Evolutionary conservation across 2,329 filamentous ascomycete species (phyloP).

Genomic region (Scedosporium aurantiacum): DNA sequence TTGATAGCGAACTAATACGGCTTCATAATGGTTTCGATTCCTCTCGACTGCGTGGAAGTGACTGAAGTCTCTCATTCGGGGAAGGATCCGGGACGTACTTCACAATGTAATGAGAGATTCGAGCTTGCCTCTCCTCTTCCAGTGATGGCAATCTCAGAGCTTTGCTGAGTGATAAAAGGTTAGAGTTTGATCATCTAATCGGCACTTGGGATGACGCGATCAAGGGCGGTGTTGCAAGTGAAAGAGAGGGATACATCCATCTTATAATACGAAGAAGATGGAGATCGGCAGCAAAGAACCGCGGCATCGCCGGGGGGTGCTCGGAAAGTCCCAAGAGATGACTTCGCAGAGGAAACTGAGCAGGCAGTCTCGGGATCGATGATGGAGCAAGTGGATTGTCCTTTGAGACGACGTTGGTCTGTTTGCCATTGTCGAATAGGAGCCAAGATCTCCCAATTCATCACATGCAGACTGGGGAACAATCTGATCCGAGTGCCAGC

Average conservation of each 20-base stretch:
- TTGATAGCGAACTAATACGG: background rate
- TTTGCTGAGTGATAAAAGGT: background rate
- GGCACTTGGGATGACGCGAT: constrained; percentile 2
- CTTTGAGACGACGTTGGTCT: background rate
- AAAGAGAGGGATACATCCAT: constrained; percentile 1
- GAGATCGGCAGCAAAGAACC: too few relatives aligned
- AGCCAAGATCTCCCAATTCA: background rate
- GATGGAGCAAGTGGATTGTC: background rate
- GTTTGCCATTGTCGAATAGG: background rate
- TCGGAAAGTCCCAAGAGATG: too few relatives aligned
- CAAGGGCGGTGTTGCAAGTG: background rate
- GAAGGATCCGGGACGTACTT: background rate
- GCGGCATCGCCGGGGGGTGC: too few relatives aligned
- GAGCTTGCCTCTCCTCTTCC: background rate
- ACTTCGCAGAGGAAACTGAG: too few relatives aligned
- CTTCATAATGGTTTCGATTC: background rate
- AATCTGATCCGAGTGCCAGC: background rate
- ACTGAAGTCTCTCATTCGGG: background rate
- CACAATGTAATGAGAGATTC: background rate
- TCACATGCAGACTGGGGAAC: background rate
- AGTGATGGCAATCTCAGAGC: too few relatives aligned
- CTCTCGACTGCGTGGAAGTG: background rate
- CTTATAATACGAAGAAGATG: background rate
- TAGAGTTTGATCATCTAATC: constrained; percentile 2
- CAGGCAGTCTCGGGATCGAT: too few relatives aligned